Evolutionary conservation across 2,329 filamentous ascomycete genomes (phyloP), one percentile per base, ranked within the genome.

Genomic region (Fusarium graminum): DNA sequence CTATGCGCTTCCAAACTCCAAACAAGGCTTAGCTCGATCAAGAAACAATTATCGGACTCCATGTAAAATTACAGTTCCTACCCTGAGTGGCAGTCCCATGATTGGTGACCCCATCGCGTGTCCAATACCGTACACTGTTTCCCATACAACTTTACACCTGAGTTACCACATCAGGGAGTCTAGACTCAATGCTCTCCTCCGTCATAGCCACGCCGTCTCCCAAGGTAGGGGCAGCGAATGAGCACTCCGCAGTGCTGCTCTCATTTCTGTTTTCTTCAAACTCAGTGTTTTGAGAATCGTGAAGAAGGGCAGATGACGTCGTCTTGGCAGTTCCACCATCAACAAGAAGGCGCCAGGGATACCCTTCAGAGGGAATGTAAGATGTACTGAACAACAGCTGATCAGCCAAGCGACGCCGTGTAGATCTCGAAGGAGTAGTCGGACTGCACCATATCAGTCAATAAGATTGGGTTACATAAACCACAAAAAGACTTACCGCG

Each of bases 181-280:
- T 80, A 30, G 79, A 75, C 62, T 81, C 81, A 16, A 86, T 80
- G 41, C 81, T 83, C 71, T 88, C 86, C 70, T 89, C 86, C 4
- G 83, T 82, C 26, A 89, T 72, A 2, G 85, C 85, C 6, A 88
- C 78, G 3, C 86, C 86, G 16, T 82, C 79, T 6, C 79, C 77
- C 2, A 87, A 82, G 29, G 82, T 79, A 3, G 86, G 72, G 39
- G 80, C 78, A 25, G 59, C 65, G 8, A 73, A 54, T 11, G 62
- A 44, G 29, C 68, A 55, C 4, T 45, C 53, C 40, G 36, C 49
- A 26, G 52, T 32, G 25, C 43, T 55, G 13, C 49, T n/a, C n/a
- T 52, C 47, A 11, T 36, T 38, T 10, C 28, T 47, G 10, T 25
- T 54, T 6, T 30, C 34, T 19, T 9, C 19, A 7, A 32, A 50